These are phyloP conservation scores for Mortierella sp. DNA, from an alignment of 371 early-diverging fungal genomes.

Conservation along the genomic window DNA sequence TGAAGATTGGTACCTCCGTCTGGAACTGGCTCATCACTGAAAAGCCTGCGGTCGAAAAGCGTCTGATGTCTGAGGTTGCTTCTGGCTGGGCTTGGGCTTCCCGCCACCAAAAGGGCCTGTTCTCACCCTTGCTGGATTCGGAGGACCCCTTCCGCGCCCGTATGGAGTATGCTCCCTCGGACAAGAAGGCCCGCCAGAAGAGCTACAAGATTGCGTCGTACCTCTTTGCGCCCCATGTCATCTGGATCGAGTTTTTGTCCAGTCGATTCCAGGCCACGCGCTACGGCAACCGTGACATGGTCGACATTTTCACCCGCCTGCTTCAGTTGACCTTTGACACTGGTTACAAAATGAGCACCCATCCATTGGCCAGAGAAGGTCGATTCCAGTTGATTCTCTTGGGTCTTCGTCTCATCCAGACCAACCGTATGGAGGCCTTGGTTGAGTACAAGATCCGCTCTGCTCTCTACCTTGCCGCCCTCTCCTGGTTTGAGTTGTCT, in stretches of 20 bases:
- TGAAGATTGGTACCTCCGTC: constrained; percentile 85
- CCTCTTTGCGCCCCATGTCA: constrained; percentile 81
- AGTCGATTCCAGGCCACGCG: constrained; percentile 89
- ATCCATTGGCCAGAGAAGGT: constrained; percentile 82
- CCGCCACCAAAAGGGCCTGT: constrained; percentile 83
- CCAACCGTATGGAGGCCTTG: constrained; percentile 77
- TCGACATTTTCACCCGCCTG: constrained; percentile 81
- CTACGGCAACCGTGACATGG: constrained; percentile 80
- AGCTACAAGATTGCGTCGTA: constrained; percentile 72
- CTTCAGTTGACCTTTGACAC: constrained; percentile 82
- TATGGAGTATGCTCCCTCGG: constrained; percentile 94
- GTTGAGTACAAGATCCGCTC: constrained; percentile 73
- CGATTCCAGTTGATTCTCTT: constrained; percentile 85
- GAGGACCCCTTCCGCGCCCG: constrained; percentile 88
- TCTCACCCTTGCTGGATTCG: constrained; percentile 69
- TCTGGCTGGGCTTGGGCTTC: constrained; percentile 90
- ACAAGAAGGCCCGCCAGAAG: constrained; percentile 78
- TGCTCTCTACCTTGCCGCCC: constrained; percentile 74
- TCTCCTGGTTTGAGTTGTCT: constrained; percentile 81
- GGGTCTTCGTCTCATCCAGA: constrained; percentile 84
- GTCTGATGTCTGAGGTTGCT: constrained; percentile 86
- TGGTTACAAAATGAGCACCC: constrained; percentile 74
- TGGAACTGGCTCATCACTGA: constrained; percentile 93
- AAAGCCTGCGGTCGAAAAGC: constrained; percentile 78
- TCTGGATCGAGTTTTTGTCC: constrained; percentile 89